These are phyloP conservation scores for Fonsecaea pedrosoi DNA, from an alignment of 2,329 filamentous ascomycete genomes.

Conservation along the genomic window DNA sequence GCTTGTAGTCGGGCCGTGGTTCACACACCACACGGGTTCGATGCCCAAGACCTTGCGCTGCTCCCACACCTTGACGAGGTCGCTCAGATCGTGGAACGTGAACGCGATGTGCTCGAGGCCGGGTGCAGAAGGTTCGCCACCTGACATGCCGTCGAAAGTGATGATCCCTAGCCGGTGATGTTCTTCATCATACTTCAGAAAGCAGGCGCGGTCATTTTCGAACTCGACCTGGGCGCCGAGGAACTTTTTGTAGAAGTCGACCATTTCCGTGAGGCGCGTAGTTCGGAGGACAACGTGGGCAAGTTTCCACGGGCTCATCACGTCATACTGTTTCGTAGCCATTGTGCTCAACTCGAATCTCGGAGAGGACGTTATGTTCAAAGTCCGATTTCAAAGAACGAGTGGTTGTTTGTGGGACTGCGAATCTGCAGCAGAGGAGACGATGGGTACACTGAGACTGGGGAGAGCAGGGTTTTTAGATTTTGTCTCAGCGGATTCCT, in stretches of 20 bases:
- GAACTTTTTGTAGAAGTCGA: constrained; percentile 21
- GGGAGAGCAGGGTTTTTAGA: no score
- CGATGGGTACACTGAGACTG: no score
- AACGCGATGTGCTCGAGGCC: constrained; percentile 56
- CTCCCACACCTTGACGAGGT: constrained; percentile 48
- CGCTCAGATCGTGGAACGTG: constrained; percentile 47
- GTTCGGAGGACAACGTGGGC: constrained; percentile 31
- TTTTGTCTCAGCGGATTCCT: no score
- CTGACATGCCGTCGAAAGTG: constrained; percentile 39
- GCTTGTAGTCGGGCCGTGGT: constrained; percentile 56
- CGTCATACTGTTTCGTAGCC: not conserved
- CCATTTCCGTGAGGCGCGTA: constrained; percentile 13
- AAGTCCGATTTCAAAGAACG: no score
- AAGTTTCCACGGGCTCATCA: constrained; percentile 2
- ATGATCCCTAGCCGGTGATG: constrained; percentile 54
- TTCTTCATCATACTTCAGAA: constrained; percentile 24
- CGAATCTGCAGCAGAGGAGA: no score
- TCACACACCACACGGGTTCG: constrained; percentile 53
- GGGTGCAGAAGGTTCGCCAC: constrained; percentile 27
- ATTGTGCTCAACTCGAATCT: not conserved
- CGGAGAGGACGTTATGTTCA: not conserved
- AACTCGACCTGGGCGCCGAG: constrained; percentile 11
- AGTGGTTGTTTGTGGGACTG: no score
- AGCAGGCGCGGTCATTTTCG: constrained; percentile 8
- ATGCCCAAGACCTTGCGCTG: constrained; percentile 37